Conservation (phyloP, 225 moss, liverwort and hornwort species). For the Marchantia paleacea region DNA sequence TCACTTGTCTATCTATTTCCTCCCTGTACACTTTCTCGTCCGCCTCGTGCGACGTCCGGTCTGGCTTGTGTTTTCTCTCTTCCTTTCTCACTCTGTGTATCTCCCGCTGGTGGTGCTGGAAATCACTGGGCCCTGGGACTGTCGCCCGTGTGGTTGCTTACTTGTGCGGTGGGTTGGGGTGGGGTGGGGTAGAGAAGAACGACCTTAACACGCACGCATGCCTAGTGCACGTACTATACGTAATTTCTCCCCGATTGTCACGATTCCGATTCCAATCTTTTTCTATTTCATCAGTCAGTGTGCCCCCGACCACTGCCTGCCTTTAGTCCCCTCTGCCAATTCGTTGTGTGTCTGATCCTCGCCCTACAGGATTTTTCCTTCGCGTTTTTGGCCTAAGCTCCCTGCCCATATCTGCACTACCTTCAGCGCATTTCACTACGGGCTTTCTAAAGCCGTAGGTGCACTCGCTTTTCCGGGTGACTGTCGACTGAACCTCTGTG, state of each 20-base stretch:
- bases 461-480: conserved; percentile 1
- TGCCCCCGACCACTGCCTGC: neutral
- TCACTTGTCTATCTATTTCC: conserved; percentile 11
- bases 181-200: neutral
- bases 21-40: conserved; percentile 12
- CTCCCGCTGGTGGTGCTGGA: neutral
- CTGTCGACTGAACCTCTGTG: conserved; percentile 6
- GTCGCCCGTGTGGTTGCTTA: neutral
- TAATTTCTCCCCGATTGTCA: conserved; percentile 22
- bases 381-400: conserved; percentile 12
- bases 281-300: conserved; percentile 11
- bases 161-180: conserved; percentile 3
- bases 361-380: conserved; percentile 1
- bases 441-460: neutral
- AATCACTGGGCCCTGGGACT: conserved; percentile 2
- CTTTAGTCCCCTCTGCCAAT: neutral
- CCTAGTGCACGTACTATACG: conserved; percentile 4
- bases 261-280: conserved; percentile 20
- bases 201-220: conserved; percentile 14
- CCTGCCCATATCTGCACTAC: conserved; percentile 15
- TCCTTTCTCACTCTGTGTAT: neutral
- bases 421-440: conserved; percentile 3
- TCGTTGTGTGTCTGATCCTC: conserved; percentile 1
- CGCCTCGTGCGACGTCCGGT: conserved; percentile 10
- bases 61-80: conserved; percentile 6